phyloP scores from a whole-genome alignment of 2,329 filamentous ascomycete species.

The Trichoderma citrinoviride region DNA sequence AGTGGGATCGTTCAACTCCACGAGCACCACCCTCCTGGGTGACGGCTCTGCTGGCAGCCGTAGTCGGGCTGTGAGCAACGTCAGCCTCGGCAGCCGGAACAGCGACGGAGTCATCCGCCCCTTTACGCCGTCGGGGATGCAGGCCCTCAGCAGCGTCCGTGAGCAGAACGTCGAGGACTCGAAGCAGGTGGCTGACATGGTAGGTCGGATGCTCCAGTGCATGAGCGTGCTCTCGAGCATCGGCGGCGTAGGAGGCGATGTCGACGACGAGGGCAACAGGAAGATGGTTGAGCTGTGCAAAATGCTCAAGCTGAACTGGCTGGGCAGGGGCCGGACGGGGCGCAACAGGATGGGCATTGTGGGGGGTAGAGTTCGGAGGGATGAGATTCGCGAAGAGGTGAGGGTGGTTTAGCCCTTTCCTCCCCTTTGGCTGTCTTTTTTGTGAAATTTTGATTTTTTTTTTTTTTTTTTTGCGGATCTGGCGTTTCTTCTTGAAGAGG shows the following conservation, averaged over 20 bases:
- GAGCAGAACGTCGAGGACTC: slow-evolving; percentile 65
- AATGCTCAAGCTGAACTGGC: slow-evolving; percentile 93
- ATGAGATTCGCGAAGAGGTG: slow-evolving; percentile 42
- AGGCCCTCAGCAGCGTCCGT: slow-evolving; percentile 44
- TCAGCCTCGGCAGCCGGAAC: slow-evolving; percentile 61
- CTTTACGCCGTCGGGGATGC: slow-evolving; percentile 47
- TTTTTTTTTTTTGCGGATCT: not conserved
- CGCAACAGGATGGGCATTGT: slow-evolving; percentile 88
- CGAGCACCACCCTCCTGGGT: slow-evolving; percentile 75
- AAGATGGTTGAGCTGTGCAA: slow-evolving; percentile 82
- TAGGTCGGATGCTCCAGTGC: slow-evolving; percentile 93
- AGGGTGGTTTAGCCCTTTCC: slow-evolving; percentile 37
- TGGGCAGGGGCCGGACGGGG: slow-evolving; percentile 84
- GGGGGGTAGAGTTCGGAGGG: slow-evolving; percentile 57
- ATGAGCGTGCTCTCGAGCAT: slow-evolving; percentile 84
- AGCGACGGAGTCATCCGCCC: slow-evolving; percentile 44
- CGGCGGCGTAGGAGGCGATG: slow-evolving; percentile 54
- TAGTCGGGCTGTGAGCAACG: slow-evolving; percentile 82
- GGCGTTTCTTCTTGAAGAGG: too few relatives aligned
- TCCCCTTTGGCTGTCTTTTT: too few relatives aligned
- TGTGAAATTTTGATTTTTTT: not conserved
- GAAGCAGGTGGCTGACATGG: slow-evolving; percentile 86
- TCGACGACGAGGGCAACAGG: slow-evolving; percentile 67
- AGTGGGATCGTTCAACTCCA: slow-evolving; percentile 76
- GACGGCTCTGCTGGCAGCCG: slow-evolving; percentile 58